phyloP scores from a whole-genome alignment of 768 basidiomycete species.

The Flagelloscypha sp. region DNA sequence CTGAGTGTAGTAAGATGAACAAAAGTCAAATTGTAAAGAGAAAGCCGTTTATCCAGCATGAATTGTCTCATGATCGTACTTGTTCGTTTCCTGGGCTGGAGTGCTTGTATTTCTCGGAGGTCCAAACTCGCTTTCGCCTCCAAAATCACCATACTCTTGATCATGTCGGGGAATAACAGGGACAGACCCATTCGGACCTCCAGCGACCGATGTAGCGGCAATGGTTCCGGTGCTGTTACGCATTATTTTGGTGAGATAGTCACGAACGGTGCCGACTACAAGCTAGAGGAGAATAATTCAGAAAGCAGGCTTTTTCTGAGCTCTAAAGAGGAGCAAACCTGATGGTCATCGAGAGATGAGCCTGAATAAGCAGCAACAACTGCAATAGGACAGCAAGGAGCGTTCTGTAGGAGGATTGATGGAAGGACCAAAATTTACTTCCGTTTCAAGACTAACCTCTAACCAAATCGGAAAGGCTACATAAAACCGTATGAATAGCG shows the following conservation, averaged over 20 bases:
- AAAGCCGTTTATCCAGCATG: too few relatives aligned
- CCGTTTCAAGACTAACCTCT: constrained; percentile 38
- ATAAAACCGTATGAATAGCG: background rate
- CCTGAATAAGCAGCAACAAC: constrained; percentile 75
- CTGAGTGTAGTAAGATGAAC: too few relatives aligned
- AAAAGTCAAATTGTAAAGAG: too few relatives aligned
- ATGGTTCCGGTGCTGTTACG: constrained; percentile 22
- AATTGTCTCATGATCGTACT: too few relatives aligned
- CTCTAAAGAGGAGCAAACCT: constrained; percentile 33
- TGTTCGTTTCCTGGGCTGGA: too few relatives aligned
- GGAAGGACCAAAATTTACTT: constrained; percentile 2
- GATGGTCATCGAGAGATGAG: constrained; percentile 73
- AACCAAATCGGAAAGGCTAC: constrained; percentile 82
- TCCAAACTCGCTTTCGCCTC: too few relatives aligned
- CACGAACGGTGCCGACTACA: constrained; percentile 55
- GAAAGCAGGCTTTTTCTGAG: constrained; percentile 22
- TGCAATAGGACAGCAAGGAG: constrained; percentile 76
- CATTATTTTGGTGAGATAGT: constrained; percentile 58
- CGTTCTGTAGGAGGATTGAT: constrained; percentile 40
- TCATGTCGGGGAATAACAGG: too few relatives aligned
- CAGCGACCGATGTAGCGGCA: constrained; percentile 16
- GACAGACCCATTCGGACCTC: too few relatives aligned
- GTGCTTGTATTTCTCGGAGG: too few relatives aligned
- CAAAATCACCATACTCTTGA: constrained; percentile 55
- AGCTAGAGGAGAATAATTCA: constrained; percentile 32